phyloP scores from a whole-genome alignment of 306 rosid species.

The Fragaria vesca region DNA sequence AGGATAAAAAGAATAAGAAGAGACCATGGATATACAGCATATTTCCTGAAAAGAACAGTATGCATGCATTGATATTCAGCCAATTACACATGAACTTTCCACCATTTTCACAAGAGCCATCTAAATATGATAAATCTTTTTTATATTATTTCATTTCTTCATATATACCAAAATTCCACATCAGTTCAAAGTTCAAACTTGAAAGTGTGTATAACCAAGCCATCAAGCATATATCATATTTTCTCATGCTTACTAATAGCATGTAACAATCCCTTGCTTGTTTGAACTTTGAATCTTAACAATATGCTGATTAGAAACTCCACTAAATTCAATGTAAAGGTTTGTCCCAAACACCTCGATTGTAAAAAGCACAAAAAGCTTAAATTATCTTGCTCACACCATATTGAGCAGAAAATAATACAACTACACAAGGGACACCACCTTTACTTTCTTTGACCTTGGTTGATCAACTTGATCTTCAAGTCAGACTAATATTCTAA shows the following conservation, averaged over 20 bases:
- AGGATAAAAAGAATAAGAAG: neutral
- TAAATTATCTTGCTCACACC: neutral
- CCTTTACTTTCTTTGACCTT: neutral
- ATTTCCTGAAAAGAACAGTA: neutral
- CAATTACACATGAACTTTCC: constrained; percentile 1
- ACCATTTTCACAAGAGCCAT: neutral
- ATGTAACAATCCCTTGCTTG: neutral
- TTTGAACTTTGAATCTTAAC: neutral
- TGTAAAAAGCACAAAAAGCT: neutral
- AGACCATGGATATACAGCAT: neutral
- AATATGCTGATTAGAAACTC: neutral
- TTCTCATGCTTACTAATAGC: neutral
- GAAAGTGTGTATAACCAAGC: neutral
- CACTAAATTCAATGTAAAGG: neutral
- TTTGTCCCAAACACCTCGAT: neutral
- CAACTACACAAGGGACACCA: neutral
- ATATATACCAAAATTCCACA: neutral
- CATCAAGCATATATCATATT: neutral
- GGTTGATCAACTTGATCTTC: neutral
- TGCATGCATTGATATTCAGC: neutral
- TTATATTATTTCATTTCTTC: neutral
- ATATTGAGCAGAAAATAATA: neutral
- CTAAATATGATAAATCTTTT: neutral
- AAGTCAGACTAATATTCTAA: neutral
- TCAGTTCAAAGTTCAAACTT: neutral